Evolutionary conservation across 768 basidiomycete species (phyloP), one percentile per base, ranked within the genome.

Genomic region (Crassisporium funariophilum): DNA sequence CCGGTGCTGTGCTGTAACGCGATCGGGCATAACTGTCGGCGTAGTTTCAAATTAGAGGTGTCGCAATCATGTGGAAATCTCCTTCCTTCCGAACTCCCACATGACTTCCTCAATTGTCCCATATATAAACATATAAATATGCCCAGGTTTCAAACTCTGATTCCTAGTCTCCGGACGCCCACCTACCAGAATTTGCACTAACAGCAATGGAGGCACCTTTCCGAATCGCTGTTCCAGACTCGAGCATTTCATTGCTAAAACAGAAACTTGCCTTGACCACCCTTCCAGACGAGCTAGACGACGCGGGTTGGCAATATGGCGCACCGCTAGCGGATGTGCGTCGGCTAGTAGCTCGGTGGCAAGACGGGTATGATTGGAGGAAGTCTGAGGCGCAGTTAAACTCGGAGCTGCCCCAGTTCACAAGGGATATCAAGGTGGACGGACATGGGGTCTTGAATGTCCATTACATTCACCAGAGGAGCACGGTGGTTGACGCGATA

Each of bases 281-380:
- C 1, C 70, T 83, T n/a, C 84, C 84, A 0, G 79, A 83, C 55
- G 82, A 84, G 49, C 67, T 85, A 2, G 69, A 80, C 8, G 69
- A 72, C 16, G 75, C 72, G 0, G 73, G 65, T 0, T 72, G 76
- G 70, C 71, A 69, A 16, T 85, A 85, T 44, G 84, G 84, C 4
- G 70, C 57, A 0, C 78, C 82, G 4, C 67, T 82, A 0, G 65
- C 67, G 0, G 75, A 82, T 42, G 57, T 84, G 16, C 62, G 72
- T 41, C 71, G 80, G 4, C 71, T 85, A 1, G 65, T 73, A 0
- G 64, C 63, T 4, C 65, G 70, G 33, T 85, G 83, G 83, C 71
- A 68, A 54, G 60, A 69, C 41, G 75, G 70, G 0, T 84, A 77
- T 49, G 74, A 84, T 63, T 85, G 84, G 82, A 66, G 73, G 47